Evolutionary conservation across 805 yeast genomes (phyloP), one percentile per base, ranked within the genome.

Genomic region (Lipomyces kockii): DNA sequence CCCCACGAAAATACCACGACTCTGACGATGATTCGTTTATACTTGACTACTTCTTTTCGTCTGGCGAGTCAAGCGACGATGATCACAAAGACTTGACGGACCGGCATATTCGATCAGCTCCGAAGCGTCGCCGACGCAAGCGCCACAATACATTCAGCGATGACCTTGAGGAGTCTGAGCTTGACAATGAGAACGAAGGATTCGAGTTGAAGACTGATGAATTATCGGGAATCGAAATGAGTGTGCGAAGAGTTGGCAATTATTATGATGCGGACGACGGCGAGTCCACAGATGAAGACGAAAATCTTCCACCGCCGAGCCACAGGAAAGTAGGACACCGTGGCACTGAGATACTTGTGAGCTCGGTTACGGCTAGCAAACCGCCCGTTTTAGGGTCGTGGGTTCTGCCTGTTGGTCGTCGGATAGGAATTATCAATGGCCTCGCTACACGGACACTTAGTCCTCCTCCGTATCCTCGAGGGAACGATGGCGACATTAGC

Each of bases 331-430:
- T 86, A 52, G 96, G 97, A 1, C 84, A 90, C 11, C 90, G 91
- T 72, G 89, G 91, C n/a, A 92, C 94, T 71, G 98, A 94, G 78
- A 91, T 94, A 5, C 85, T 94, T n/a, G 89, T 97, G 4, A 58
- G 68, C 46, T 89, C 97, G 0, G 89, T 92, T 61, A 87, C 89
- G 5, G 89, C 91, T 29, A 92, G 93, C 62, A 87, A 97, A 63
- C 98, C 98, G 3, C 99, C 99, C 1, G 85, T 91, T 34, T 81
- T 94, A 66, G 98, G 98, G 0, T 89, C 97, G 2, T 94, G 98
- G 96, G 87, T 89, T 46, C 89, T 96, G 5, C 72, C 72, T 4
- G 86, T 89, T 61, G 86, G 86, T 61, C 88, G 91, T 74, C 97
- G 97, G 0, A 92, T 90, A 78, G 96, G 97, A 27, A 92, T 94